phyloP scores from a whole-genome alignment of 1,139 yeast genomes.

The Yamadazyma jaroonii region DNA sequence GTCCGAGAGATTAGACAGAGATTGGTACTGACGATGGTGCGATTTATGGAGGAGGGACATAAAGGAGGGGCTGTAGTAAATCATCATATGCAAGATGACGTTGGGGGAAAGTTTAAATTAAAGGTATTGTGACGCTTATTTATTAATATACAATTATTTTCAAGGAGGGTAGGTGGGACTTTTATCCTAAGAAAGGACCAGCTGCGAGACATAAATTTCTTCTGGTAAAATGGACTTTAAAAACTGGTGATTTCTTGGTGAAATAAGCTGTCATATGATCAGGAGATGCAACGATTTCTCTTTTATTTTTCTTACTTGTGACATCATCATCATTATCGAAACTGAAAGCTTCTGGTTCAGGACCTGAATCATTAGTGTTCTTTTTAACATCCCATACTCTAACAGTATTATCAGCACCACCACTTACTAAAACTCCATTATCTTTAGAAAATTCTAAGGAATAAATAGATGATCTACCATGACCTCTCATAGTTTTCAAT shows the following conservation, averaged over 20 bases:
- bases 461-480: slow-evolving; percentile 83
- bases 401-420: slow-evolving; percentile 90
- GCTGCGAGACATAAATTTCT: slow-evolving; percentile 90
- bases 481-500: slow-evolving; percentile 83
- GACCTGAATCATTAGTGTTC: slow-evolving; percentile 76
- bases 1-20: too few species aligned
- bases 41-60: too few species aligned
- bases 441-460: slow-evolving; percentile 84
- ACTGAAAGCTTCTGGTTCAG: slow-evolving; percentile 74
- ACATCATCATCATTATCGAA: slow-evolving; percentile 13
- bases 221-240: slow-evolving; percentile 87
- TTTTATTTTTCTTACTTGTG: slow-evolving; percentile 31
- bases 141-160: background rate
- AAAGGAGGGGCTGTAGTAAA: background rate
- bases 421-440: slow-evolving; percentile 85
- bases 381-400: slow-evolving; percentile 95
- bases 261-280: slow-evolving; percentile 94
- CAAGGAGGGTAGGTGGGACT: background rate
- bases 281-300: slow-evolving; percentile 74
- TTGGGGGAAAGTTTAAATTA: too few species aligned
- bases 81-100: too few species aligned
- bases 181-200: slow-evolving; percentile 59
- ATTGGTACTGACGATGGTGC: too few species aligned
- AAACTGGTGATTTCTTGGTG: slow-evolving; percentile 92
- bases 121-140: too few species aligned